Conservation (phyloP, 202 grass and related monocot species). For the Schoenoplectus tabernaemontani region DNA sequence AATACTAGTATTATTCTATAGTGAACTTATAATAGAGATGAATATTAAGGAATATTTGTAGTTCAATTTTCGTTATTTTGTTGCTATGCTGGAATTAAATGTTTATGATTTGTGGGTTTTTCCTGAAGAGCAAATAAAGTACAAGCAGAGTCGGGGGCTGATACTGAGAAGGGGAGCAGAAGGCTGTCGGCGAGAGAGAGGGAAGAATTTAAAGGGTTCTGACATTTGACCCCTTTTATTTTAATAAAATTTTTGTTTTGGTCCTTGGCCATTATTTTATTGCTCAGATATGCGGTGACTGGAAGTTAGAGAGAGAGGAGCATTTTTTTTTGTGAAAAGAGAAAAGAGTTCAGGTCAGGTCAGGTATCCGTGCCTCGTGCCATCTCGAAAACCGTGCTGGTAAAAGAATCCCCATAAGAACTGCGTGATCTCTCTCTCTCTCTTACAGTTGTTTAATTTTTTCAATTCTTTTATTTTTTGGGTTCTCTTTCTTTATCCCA, state of each 20-base stretch:
- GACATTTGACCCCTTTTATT: constrained; percentile 18
- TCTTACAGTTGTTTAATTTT: not conserved
- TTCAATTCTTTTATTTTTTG: not conserved
- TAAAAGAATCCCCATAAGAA: constrained; percentile 31
- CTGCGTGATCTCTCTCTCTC: constrained; percentile 35
- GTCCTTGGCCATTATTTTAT: constrained; percentile 1
- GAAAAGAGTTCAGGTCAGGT: constrained; percentile 6
- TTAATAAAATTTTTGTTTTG: not conserved
- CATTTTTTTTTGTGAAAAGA: not conserved
- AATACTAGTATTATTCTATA: not conserved
- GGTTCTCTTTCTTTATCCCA: not conserved
- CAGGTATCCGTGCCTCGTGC: constrained; percentile 48
- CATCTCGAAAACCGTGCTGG: constrained; percentile 39
- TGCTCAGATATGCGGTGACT: constrained; percentile 19
- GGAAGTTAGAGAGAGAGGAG: not conserved
- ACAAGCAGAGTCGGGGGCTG: not conserved
- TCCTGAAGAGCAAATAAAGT: not conserved
- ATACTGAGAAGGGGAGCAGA: not conserved
- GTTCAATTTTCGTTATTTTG: not conserved
- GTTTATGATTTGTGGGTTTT: not conserved
- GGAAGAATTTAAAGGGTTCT: constrained; percentile 11
- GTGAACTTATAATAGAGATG: not conserved
- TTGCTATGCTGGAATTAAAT: too few relatives aligned
- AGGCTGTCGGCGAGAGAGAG: constrained; percentile 4
- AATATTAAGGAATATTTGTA: not conserved